Evolutionary conservation across 148 eudicot genomes (phyloP), one percentile per base, ranked within the genome.

Genomic region (Heliosperma pusillum): DNA sequence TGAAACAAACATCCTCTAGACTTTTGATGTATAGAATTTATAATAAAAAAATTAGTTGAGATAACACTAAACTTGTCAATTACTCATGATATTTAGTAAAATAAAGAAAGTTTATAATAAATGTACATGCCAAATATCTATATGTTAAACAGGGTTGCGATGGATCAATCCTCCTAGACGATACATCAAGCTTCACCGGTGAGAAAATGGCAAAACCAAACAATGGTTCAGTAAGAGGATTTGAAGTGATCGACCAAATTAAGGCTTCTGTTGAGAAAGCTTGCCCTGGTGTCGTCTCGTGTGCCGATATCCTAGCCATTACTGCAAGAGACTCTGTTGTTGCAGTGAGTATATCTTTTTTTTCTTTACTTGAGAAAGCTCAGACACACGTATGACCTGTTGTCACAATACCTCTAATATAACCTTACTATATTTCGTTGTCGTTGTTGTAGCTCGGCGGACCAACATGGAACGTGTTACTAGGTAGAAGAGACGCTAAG

Each of bases 291-390:
- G 80, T 84, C 0, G 94, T 93, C 78, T 93, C 98, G 0, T 93
- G 98, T 69, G 97, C 97, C n/a, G 98, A 93, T 77, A 65, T 93
- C 30, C 20, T 91, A 12, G 97, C 98, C 50, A 65, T 93, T 57
- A 79, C 90, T 21, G 87, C 94, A n/a, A 83, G 91, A 42, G 98
- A 93, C 80, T 88, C 94, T 0, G 90, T 91, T 33, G 86, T 66
- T n/a, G 76, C 71, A 0, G 98, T 93, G 74, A 87, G 92, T 81
- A 44, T 21, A 53, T 40, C 0, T 10, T 10, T 13, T 16, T 10
- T 40, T 15, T 6, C 59, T 36, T 36, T 7, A 5, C 9, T 7
- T 33, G 40, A 3, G 0, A 33, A 2, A 33, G 9, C 40, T 2
- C 6, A 36, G 9, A 36, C 9, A 36, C 9, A 36, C 42, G 42